Base-by-base conservation (phyloP, 2,329 filamentous ascomycete species). In the Cladosporium colombiae region DNA sequence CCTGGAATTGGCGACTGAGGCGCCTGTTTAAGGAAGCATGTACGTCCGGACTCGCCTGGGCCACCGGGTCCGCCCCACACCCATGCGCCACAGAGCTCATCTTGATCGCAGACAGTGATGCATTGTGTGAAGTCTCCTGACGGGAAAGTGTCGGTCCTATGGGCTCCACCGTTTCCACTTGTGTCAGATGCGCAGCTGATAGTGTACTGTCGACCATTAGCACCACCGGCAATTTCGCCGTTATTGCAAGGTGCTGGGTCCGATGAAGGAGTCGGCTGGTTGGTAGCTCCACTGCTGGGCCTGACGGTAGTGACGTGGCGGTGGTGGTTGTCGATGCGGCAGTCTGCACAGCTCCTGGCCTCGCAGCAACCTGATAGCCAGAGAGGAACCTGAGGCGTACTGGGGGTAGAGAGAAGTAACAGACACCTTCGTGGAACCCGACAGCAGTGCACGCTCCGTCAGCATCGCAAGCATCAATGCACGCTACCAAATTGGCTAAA, bases 91-190 rank as follows among this genome's bases (percentile, higher is more conserved):
- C 66, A 68, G 7, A 5, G 13, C 6, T 18, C 1, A 23, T 21
- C 33, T 5, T 27, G n/a, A 44, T 57, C 57, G 49, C 66, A 68
- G 18, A 16, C 44, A 16, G 16, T 33, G 13, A 53, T 25, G 23
- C 66, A 68, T 56, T 58, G 57, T 14, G 59, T 59, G 60, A 56
- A 68, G 29, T 64, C 58, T 37, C 63, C 58, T 25, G 33, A 21
- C 2, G n/a, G 14, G 40, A 62, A 58, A 23, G 25, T 27, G 4
- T 21, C 29, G 18, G 31, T 60, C 18, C 53, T 31, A 25, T 63
- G 60, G 14, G 58, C 37, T n/a, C 66, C 66, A 7, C 63, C 62
- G 4, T 18, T n/a, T 27, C 62, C 59, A 18, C 18, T 31, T 21
- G 62, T 63, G 49, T 67, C 66, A 7, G 66, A 65, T n/a, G 37